Base-by-base conservation (phyloP, 352 stramenopile species). In the Pythium sp. region DNA sequence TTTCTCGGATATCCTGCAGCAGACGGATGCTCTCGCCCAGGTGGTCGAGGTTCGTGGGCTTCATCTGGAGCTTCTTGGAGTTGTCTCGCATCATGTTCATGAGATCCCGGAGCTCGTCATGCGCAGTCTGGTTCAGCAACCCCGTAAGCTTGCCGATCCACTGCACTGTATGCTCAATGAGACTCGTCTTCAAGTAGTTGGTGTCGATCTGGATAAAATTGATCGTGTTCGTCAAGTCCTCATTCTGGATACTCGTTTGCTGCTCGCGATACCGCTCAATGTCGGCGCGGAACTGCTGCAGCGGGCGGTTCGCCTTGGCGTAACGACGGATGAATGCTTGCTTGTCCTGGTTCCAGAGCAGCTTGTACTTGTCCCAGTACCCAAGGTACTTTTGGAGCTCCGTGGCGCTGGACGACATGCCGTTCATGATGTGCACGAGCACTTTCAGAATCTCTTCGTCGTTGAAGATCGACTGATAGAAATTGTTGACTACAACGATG, bases 141-240 rank as follows among this genome's bases (percentile, higher is more conserved):
- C 89, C 89, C 6, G 92, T 97, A 20, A 98, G 83, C 72, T 98
- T 98, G 11, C 84, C 84, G 64, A 98, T 97, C 91, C 90, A 98
- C 58, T 98, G 87, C 7, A 97, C 86, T 3, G 91, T 98, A 71
- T 98, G 93, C 43, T 94, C 83, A 1, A 98, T 82, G 12, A 99
- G 79, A 64, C 82, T 90, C 5, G 85, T 77, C 68, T 99, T 99
- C 49, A 98, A 73, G 46, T 90, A 91, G 41, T 96, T 95, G 22
- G 91, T 98, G 75, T 98, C 94, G 68, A 98, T 96, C 67, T 98
- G 90, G 54, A 98, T 97, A 57, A 98, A 98, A 72, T 98, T 98
- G 70, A 98, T 97, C 20, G 86, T 97, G 73, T 97, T 96, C 2
- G 82, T 95, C 30, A 96, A 65, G 49, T 98, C 90, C 79, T 98